Percentiles rank a stretch among this genome's conserved stretches.
Evolutionary conservation across 1,139 yeast species (phyloP).

Genomic region (Debaryomyces nepalensis): DNA sequence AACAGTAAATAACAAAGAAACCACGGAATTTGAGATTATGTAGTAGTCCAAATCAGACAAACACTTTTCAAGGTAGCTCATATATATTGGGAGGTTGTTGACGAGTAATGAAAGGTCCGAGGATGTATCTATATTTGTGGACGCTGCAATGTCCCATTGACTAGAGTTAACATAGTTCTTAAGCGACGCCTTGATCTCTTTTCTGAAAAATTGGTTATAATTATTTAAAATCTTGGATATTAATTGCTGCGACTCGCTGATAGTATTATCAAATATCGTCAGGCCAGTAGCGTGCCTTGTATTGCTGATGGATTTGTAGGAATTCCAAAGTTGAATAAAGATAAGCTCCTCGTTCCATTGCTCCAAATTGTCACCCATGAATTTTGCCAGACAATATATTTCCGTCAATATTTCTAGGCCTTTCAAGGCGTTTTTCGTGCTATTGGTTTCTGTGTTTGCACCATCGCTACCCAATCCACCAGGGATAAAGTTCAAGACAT

Average conservation of each 20-base stretch:
- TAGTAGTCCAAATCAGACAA: constrained; percentile 35
- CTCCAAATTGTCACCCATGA: constrained; percentile 54
- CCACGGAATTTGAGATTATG: constrained; percentile 40
- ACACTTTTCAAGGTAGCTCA: constrained; percentile 36
- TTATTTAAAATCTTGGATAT: constrained; percentile 42
- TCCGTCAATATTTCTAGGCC: constrained; percentile 62
- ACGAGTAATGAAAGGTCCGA: constrained; percentile 42
- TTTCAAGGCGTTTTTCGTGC: constrained; percentile 26
- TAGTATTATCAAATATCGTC: constrained; percentile 60
- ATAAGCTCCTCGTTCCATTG: constrained; percentile 69
- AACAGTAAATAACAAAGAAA: constrained; percentile 52
- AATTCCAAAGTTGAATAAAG: constrained; percentile 65
- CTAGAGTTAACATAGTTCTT: constrained; percentile 55
- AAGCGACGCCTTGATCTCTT: constrained; percentile 54
- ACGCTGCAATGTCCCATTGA: constrained; percentile 39
- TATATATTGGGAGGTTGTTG: constrained; percentile 38
- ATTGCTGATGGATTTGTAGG: constrained; percentile 38
- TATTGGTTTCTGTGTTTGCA: constrained; percentile 13
- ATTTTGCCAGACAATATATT: constrained; percentile 63
- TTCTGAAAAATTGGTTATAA: constrained; percentile 50
- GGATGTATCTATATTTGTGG: constrained; percentile 30
- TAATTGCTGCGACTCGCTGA: constrained; percentile 51
- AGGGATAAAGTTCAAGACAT: constrained; percentile 44
- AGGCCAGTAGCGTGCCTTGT: constrained; percentile 26
- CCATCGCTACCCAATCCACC: constrained; percentile 30